phyloP scores from a whole-genome alignment of 805 yeast species.

The Ogataea ganodermae region DNA sequence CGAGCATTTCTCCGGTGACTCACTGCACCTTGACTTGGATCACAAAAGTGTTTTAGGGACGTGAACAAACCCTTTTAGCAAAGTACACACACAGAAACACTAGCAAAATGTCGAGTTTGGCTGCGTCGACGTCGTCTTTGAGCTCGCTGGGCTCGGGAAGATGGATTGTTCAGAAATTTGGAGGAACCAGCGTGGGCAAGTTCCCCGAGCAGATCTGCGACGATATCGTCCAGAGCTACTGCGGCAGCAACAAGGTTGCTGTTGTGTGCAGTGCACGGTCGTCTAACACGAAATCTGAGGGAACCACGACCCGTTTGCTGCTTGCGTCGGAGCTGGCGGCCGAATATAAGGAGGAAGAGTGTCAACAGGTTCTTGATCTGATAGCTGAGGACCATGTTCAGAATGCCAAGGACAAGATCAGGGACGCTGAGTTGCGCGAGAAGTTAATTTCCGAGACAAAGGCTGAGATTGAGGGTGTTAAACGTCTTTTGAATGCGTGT shows the following conservation, averaged over 20 bases:
- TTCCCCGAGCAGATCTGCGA: conserved; percentile 84
- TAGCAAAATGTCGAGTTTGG: conserved; percentile 24
- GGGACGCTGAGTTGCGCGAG: conserved; percentile 44
- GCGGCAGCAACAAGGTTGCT: conserved; percentile 67
- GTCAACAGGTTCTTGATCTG: conserved; percentile 56
- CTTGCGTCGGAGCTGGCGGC: conserved; percentile 81
- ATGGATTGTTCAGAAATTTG: conserved; percentile 91
- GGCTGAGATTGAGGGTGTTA: conserved; percentile 66
- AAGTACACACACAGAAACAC: background rate
- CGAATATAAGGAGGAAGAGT: conserved; percentile 54
- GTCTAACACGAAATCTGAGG: conserved; percentile 86
- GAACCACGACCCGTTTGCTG: conserved; percentile 87
- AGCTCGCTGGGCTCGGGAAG: conserved; percentile 34
- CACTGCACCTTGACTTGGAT: no score
- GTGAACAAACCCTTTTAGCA: no score
- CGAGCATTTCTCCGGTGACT: no score
- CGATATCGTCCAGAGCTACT: conserved; percentile 73
- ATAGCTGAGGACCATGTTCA: conserved; percentile 76
- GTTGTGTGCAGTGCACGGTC: conserved; percentile 97
- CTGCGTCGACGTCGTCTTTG: conserved; percentile 27
- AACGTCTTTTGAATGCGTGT: conserved; percentile 79
- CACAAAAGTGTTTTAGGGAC: no score
- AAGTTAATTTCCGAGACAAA: conserved; percentile 60
- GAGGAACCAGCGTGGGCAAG: conserved; percentile 97
- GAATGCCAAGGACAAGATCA: conserved; percentile 64